Evolutionary conservation across 2,329 filamentous ascomycete genomes (phyloP), one percentile per base, ranked within the genome.

Genomic region (Fusarium drepaniforme): DNA sequence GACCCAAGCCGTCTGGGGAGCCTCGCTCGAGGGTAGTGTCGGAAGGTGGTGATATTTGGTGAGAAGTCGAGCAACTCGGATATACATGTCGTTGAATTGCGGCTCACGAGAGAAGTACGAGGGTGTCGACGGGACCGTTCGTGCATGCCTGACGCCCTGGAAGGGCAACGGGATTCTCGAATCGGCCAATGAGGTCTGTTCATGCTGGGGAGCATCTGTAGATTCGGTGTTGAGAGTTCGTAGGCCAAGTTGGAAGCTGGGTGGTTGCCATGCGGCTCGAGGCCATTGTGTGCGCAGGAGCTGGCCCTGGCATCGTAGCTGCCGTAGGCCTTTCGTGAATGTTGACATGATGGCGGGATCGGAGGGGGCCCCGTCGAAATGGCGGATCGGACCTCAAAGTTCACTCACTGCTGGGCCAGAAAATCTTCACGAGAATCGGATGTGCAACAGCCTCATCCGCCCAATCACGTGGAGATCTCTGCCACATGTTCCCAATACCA

Each of bases 81-180:
- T 89, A 77, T 93, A 90, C 79, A 94, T 90, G 84, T 99, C 97
- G 84, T 93, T 97, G 87, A 98, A 98, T 65, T 89, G 88, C 2
- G 96, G 93, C 71, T 93, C 93, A 63, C 93, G 93, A 63, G 95
- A 96, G 86, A 98, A 99, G 85, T 99, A 99, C n/a, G 96, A 97
- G 4, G 94, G 92, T 40, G 96, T 98, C 30, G 89, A 89, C 23
- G 97, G 97, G 40, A 98, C 86, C 25, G 97, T 87, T 75, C 97
- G 94, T 64, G 94, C 92, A 75, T 90, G 88, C 30, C 79, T 75
- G 33, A 84, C 74, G 51, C 80, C 80, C 13, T 80, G 70, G n/a
- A 83, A 81, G 1, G 83, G 81, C 0, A 80, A 74, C 16, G 76
- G 70, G 30, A 81, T 70, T 21, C 78, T 64, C 4, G 74, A 44